A percentile compares a stretch with the other conserved stretches of the same genome.
phyloP scores from a whole-genome alignment of 2,329 filamentous ascomycete genomes.

The Grosmannia penicillata region DNA sequence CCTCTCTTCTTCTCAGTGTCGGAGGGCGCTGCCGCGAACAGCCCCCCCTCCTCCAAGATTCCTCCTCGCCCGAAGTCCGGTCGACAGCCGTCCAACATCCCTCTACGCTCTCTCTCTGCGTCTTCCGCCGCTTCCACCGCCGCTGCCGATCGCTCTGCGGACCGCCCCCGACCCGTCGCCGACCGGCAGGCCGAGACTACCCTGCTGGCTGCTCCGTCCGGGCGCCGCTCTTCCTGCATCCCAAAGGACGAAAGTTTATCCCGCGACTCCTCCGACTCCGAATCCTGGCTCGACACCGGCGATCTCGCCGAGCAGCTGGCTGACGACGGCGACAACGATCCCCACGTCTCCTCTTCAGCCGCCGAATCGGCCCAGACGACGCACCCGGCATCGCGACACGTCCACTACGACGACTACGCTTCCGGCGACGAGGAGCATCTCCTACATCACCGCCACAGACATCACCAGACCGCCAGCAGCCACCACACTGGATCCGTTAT shows the following conservation, averaged over 20 bases:
- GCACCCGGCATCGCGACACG: conserved; percentile 52
- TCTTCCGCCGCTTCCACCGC: conserved; percentile 16
- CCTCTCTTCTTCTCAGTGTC: conserved; percentile 17
- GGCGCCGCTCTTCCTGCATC: conserved; percentile 15
- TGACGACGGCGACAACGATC: conserved; percentile 51
- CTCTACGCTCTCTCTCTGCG: conserved; percentile 54
- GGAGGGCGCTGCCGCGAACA: conserved; percentile 63
- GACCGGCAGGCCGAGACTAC: conserved; percentile 25
- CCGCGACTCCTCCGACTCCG: conserved; percentile 19
- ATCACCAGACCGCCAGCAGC: conserved; percentile 9
- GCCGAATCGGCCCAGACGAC: too few relatives aligned
- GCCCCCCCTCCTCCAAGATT: conserved; percentile 74
- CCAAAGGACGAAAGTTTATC: conserved; percentile 15
- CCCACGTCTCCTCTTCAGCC: too few relatives aligned
- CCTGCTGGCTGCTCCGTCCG: conserved; percentile 23
- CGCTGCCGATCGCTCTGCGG: conserved; percentile 11
- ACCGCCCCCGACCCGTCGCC: conserved; percentile 7
- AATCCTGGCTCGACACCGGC: conserved; percentile 82
- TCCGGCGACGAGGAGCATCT: conserved; percentile 30
- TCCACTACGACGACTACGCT: conserved; percentile 46
- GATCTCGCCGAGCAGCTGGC: conserved; percentile 86
- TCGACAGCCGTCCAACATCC: conserved; percentile 72
- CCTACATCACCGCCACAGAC: conserved; percentile 13
- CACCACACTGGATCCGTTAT: conserved; percentile 29
- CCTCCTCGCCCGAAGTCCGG: conserved; percentile 46